Base-by-base conservation (phyloP, 768 basidiomycete genomes). In the Tylopilus sp. region DNA sequence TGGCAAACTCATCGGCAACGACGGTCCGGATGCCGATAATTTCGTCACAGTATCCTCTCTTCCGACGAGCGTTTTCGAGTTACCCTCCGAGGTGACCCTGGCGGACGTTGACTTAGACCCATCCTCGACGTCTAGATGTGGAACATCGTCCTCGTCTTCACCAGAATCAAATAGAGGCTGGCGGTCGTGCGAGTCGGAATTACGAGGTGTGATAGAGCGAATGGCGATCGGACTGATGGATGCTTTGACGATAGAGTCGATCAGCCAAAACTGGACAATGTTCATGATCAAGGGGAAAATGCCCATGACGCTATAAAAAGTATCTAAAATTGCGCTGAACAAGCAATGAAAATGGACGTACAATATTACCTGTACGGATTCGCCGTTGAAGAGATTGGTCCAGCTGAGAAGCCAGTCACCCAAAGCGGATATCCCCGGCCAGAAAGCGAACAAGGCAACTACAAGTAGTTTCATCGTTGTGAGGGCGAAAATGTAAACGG, bases 381-480 rank as follows among this genome's bases (percentile, higher is more conserved):
- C 85, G 3, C 82, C 82, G 0, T 76, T 68, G 1, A 79, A 82
- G 3, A 85, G 75, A 59, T 70, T 74, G 15, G 81, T 83, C 88
- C 91, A 95, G 51, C 81, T 80, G 35, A 98, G 74, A 4, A 95
- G 70, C 88, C 88, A 94, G 54, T 87, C 88, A n/a, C 87, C 91
- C n/a, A 88, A 65, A 10, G 74, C 71, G 57, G 88, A 84, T 40
- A 97, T 73, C 2, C 76, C 78, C 18, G 88, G 86, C 61, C 89
- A 82, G 2, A 84, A 62, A 21, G 82, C 77, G 48, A 97, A 82
- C 10, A 97, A 69, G 3, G 73, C 75, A 25, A 97, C 73, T n/a
- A 98, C 90, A 38, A 91, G 70, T n/a, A 91, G 68, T 67, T 98
- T 98, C 95, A 98, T 98, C 15, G 82, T 75, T 2, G 85, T 80